These are phyloP conservation scores for Neoscytalidium dimidiatum DNA, from an alignment of 2,329 filamentous ascomycete species.

Conservation along the genomic window DNA sequence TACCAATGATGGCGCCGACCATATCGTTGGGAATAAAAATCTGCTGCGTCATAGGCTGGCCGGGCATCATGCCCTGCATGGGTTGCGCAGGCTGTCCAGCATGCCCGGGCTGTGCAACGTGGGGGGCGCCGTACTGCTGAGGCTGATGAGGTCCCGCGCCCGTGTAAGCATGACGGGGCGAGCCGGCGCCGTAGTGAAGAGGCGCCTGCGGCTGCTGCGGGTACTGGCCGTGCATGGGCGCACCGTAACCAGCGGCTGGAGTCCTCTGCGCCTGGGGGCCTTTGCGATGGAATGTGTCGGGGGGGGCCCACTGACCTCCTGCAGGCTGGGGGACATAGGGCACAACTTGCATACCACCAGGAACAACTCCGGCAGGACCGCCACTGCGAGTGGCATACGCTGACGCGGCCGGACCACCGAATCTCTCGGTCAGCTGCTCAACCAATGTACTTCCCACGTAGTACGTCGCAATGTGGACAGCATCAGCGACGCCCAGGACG, in stretches of 20 bases:
- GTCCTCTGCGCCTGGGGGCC: constrained; percentile 66
- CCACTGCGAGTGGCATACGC: constrained; percentile 95
- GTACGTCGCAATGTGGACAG: constrained; percentile 97
- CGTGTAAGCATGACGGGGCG: constrained; percentile 74
- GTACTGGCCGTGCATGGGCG: constrained; percentile 71
- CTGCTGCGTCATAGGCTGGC: constrained; percentile 90
- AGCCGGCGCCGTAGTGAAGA: constrained; percentile 74
- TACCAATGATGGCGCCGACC: constrained; percentile 98
- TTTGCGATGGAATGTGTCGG: constrained; percentile 65
- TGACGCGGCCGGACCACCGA: constrained; percentile 93
- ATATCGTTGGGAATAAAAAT: constrained; percentile 99
- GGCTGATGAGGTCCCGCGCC: constrained; percentile 79
- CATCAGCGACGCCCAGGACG: constrained; percentile 95
- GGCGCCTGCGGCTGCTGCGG: constrained; percentile 58
- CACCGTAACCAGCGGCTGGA: constrained; percentile 64
- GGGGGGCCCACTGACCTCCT: constrained; percentile 87
- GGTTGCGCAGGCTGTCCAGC: constrained; percentile 74
- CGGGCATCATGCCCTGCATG: constrained; percentile 69
- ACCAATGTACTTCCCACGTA: constrained; percentile 98
- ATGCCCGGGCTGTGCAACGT: constrained; percentile 53
- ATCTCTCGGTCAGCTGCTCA: constrained; percentile 95
- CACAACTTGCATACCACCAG: constrained; percentile 98
- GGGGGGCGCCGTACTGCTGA: constrained; percentile 63
- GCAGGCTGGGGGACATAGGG: constrained; percentile 93
- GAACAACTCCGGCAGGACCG: constrained; percentile 87